Base-by-base conservation (phyloP, 805 yeast genomes). In the Candida nemodendra region DNA sequence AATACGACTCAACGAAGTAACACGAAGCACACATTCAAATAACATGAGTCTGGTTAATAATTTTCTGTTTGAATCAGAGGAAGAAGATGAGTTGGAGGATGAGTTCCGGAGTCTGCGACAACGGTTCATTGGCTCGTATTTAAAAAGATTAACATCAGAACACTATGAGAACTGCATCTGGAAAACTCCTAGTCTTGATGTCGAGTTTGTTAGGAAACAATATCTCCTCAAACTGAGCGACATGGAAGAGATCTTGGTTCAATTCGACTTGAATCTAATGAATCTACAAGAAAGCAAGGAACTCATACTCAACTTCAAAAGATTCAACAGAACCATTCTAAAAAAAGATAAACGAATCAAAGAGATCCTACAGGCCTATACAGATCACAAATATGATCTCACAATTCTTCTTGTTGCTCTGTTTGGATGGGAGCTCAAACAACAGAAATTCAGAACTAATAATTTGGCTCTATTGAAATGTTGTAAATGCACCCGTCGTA, bases 361-460 rank as follows among this genome's bases (percentile, higher is more conserved):
- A 8, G 26, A 45, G 9, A 40, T 44, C 3, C 47, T 56, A 42
- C 31, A 39, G 9, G 22, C 31, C 3, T 38, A 47, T n/a, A 18
- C 48, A 5, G 30, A 34, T 9, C 21, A 47, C 6, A 37, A 44
- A 9, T 30, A 31, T 37, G 48, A 30, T 34, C 39, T 15, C 17
- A 18, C 37, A 5, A 27, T 48, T 1, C 14, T 54, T 9, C 42
- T 53, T 23, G 27, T 62, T 4, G 48, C 59, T 2, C 34, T 66
- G 11, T 44, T 66, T 5, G 71, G 72, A 1, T 68, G 72, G 72
- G 58, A 51, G 15, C 40, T 65, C 9, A 56, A 50, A 32, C 47
- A 49, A 9, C 64, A 60, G 23, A 42, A 39, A 11, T 55, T 54
- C 22, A 54, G 56, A 0, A 30, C 48, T 11, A 53, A 53, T 7